A percentile compares a stretch with the other conserved stretches of the same genome.
Evolutionary conservation across 2,329 filamentous ascomycete species (phyloP).

Genomic region (Colletotrichum sp.): DNA sequence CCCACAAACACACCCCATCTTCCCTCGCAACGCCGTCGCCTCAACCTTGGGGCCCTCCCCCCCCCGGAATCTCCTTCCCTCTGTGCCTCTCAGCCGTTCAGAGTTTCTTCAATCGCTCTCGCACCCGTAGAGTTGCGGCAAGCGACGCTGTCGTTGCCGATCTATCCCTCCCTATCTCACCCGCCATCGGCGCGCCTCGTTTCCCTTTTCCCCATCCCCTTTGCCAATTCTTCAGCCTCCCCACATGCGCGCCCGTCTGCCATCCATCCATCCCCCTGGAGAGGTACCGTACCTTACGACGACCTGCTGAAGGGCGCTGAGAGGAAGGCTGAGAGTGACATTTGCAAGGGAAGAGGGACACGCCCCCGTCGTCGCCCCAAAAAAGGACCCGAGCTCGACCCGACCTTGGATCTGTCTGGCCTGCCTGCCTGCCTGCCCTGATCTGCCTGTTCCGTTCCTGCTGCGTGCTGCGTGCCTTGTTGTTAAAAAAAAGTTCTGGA

Average conservation of each 20-base stretch:
- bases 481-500: conserved; percentile 4
- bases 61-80: background rate
- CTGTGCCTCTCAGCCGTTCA: background rate
- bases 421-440: background rate
- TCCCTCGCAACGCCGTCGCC: background rate
- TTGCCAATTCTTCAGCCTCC: background rate
- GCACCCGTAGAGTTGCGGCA: background rate
- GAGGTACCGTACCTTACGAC: background rate
- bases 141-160: background rate
- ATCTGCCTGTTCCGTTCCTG: background rate
- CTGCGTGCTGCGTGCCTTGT: background rate
- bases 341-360: background rate
- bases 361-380: background rate
- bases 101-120: background rate
- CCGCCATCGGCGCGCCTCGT: background rate
- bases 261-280: background rate
- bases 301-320: background rate
- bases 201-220: background rate
- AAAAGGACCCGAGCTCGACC: conserved; percentile 2
- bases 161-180: background rate
- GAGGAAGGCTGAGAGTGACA: background rate
- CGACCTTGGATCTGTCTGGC: background rate
- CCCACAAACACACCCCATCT: background rate
- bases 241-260: background rate
- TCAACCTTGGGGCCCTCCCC: background rate